These are phyloP conservation scores for Paramyrothecium roridum DNA, from an alignment of 2,329 filamentous ascomycete species.

Conservation along the genomic window DNA sequence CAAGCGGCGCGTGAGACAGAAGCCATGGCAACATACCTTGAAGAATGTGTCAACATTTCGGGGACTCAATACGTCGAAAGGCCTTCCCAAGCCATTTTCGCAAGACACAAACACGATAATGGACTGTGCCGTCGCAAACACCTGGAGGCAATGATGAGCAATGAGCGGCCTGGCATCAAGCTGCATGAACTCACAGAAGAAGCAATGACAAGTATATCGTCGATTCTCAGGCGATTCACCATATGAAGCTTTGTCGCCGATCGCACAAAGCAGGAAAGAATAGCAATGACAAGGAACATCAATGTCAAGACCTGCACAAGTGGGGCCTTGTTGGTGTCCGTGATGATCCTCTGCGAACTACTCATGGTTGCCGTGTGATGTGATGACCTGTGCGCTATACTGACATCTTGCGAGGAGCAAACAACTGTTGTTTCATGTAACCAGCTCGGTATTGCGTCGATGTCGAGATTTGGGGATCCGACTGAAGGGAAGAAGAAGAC, in stretches of 20 bases:
- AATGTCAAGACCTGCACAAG: constrained; percentile 23
- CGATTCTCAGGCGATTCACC: constrained; percentile 20
- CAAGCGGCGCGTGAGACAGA: neutral
- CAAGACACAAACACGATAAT: constrained; percentile 12
- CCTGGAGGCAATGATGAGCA: constrained; percentile 6
- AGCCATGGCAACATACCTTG: constrained; percentile 13
- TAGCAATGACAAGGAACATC: constrained; percentile 23
- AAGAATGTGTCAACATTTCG: constrained; percentile 14
- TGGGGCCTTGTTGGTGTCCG: constrained; percentile 23
- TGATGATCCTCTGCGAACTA: constrained; percentile 19
- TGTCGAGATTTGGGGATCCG: neutral
- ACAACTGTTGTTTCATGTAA: no score
- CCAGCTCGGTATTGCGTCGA: neutral
- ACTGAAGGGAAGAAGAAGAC: no score
- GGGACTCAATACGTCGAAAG: constrained; percentile 9
- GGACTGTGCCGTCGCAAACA: constrained; percentile 17
- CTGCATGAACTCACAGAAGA: constrained; percentile 18
- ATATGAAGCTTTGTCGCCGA: constrained; percentile 23
- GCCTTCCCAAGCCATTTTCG: constrained; percentile 18
- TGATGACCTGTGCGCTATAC: neutral
- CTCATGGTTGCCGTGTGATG: constrained; percentile 9
- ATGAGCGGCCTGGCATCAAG: neutral
- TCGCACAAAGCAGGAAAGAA: constrained; percentile 20
- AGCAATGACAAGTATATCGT: constrained; percentile 18
- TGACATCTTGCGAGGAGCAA: neutral